phyloP scores from a whole-genome alignment of 164 flowering plant genomes.

The Stephania cephalantha region DNA sequence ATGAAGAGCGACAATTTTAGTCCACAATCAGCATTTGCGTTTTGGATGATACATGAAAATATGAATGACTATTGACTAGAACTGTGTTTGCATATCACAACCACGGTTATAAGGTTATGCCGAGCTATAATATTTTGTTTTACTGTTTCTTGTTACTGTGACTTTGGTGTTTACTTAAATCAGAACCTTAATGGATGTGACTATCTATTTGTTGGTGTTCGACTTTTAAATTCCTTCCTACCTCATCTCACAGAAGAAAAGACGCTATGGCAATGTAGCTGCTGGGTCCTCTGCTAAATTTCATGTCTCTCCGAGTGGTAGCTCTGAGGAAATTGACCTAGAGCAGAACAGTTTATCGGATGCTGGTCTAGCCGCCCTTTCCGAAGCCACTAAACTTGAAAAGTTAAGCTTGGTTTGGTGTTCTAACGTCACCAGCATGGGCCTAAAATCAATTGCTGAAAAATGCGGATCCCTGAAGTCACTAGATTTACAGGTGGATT shows the following conservation, averaged over 20 bases:
- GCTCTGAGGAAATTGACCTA: slow-evolving; percentile 25
- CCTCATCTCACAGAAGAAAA: slow-evolving; percentile 39
- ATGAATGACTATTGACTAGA: background rate
- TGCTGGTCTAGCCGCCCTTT: slow-evolving; percentile 57
- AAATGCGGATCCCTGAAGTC: slow-evolving; percentile 52
- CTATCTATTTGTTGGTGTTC: background rate
- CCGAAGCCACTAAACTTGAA: slow-evolving; percentile 51
- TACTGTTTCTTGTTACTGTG: background rate
- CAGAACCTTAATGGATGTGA: background rate
- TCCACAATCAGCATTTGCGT: background rate
- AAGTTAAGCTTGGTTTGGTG: slow-evolving; percentile 91
- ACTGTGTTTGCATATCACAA: background rate
- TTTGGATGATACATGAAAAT: background rate
- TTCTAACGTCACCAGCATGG: slow-evolving; percentile 54
- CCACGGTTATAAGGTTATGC: background rate
- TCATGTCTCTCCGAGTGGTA: slow-evolving; percentile 23
- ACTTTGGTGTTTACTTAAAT: background rate
- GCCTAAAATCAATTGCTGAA: slow-evolving; percentile 59
- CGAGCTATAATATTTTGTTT: background rate
- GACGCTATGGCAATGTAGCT: slow-evolving; percentile 20
- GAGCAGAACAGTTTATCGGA: slow-evolving; percentile 56
- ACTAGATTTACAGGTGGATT: slow-evolving; percentile 76
- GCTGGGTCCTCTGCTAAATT: slow-evolving; percentile 27
- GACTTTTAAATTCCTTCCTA: background rate
- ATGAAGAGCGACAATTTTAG: too few relatives aligned